phyloP scores from a whole-genome alignment of 495 filamentous ascomycete species.

The Penicillium macrosclerotiorum region DNA sequence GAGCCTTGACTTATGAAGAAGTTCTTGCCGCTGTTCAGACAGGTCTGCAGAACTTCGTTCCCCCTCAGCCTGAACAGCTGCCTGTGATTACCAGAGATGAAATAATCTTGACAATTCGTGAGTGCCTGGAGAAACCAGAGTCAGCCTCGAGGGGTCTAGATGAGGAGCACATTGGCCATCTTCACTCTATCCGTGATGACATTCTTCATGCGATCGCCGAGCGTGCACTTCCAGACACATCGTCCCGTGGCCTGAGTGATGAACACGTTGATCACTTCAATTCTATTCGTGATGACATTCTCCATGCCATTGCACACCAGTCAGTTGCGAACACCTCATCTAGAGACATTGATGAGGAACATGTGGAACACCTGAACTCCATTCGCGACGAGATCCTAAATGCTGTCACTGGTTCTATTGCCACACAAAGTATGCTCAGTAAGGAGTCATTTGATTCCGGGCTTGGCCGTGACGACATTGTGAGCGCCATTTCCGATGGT shows the following conservation, averaged over 20 bases:
- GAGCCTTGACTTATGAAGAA: slow-evolving; percentile 68
- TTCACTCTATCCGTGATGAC: slow-evolving; percentile 27
- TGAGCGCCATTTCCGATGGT: slow-evolving; percentile 42
- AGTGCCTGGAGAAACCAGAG: slow-evolving; percentile 55
- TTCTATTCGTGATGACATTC: slow-evolving; percentile 33
- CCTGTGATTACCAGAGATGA: slow-evolving; percentile 61
- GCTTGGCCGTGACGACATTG: slow-evolving; percentile 45
- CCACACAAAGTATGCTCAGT: slow-evolving; percentile 46
- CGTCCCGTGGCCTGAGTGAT: slow-evolving; percentile 12
- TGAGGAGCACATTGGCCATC: slow-evolving; percentile 23
- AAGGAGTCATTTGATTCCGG: slow-evolving; percentile 49
- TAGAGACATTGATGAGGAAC: slow-evolving; percentile 21
- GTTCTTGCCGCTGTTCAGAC: slow-evolving; percentile 79
- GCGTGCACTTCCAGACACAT: slow-evolving; percentile 9
- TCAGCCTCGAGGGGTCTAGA: slow-evolving; percentile 9
- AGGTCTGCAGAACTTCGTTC: slow-evolving; percentile 72
- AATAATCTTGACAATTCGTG: slow-evolving; percentile 8
- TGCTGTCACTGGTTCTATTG: slow-evolving; percentile 35
- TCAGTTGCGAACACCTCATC: not conserved
- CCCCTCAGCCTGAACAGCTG: slow-evolving; percentile 65
- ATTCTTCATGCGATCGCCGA: slow-evolving; percentile 47
- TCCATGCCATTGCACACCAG: slow-evolving; percentile 39
- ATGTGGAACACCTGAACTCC: slow-evolving; percentile 26
- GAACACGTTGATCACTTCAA: slow-evolving; percentile 21
- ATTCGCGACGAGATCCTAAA: slow-evolving; percentile 43